phyloP scores from a whole-genome alignment of 2,329 filamentous ascomycete species.

The Amylocarpus encephaloides region DNA sequence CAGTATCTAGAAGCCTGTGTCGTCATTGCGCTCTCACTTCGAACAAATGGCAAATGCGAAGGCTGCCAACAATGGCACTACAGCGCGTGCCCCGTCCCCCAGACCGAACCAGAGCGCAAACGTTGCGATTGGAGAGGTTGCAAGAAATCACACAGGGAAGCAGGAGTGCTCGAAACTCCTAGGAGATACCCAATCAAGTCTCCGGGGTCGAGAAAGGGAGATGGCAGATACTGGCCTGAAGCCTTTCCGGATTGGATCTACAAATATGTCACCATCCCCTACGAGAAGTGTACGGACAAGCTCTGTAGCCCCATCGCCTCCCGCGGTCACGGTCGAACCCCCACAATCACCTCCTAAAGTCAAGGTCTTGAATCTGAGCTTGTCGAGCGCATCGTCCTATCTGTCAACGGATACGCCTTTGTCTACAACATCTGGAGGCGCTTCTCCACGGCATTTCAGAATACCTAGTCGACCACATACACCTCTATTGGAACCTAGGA shows the following conservation, averaged over 20 bases:
- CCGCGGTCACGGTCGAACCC: constrained; percentile 62
- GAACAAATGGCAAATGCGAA: constrained; percentile 62
- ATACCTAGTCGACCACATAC: constrained; percentile 51
- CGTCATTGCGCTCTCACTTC: constrained; percentile 73
- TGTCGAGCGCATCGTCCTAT: constrained; percentile 23
- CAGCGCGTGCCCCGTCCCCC: constrained; percentile 23
- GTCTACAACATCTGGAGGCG: constrained; percentile 35
- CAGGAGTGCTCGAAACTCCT: constrained; percentile 15
- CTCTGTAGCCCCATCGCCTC: constrained; percentile 30
- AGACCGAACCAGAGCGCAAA: constrained; percentile 20
- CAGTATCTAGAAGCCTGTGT: constrained; percentile 65
- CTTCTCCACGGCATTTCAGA: constrained; percentile 41
- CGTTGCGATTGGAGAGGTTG: constrained; percentile 15
- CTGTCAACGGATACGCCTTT: constrained; percentile 23
- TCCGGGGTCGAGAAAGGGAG: constrained; percentile 25
- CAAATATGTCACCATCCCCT: constrained; percentile 26
- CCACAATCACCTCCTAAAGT: constrained; percentile 61
- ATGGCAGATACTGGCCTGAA: constrained; percentile 18
- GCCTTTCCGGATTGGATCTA: constrained; percentile 19
- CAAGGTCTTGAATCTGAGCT: constrained; percentile 17
- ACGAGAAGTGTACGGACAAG: constrained; percentile 18
- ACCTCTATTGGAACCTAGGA: constrained; percentile 42
- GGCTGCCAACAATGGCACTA: constrained; percentile 30
- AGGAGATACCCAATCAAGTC: constrained; percentile 15
- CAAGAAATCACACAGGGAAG: constrained; percentile 11